phyloP scores from a whole-genome alignment of 768 basidiomycete species.

The Melanogaster broomeanus region DNA sequence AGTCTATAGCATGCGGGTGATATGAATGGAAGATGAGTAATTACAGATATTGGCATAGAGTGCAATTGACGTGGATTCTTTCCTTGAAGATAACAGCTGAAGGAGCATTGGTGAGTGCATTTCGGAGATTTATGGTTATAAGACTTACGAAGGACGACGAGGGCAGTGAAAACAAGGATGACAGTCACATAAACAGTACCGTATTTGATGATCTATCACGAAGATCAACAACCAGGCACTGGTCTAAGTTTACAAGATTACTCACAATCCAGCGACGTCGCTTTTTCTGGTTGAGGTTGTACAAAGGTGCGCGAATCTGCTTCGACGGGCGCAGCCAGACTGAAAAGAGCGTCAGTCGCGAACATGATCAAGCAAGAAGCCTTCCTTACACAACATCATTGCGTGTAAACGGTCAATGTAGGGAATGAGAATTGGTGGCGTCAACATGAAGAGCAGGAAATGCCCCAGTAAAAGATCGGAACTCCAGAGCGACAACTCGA shows the following conservation, averaged over 20 bases:
- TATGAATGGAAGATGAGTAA: slow-evolving; percentile 35
- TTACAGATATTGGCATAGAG: slow-evolving; percentile 68
- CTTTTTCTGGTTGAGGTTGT: slow-evolving; percentile 84
- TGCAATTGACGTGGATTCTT: slow-evolving; percentile 60
- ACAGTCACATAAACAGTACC: slow-evolving; percentile 73
- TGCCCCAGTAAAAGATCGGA: slow-evolving; percentile 91
- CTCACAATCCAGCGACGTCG: slow-evolving; percentile 89
- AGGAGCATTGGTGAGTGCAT: slow-evolving; percentile 7
- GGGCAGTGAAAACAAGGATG: slow-evolving; percentile 68
- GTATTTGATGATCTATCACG: slow-evolving; percentile 75
- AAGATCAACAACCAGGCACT: slow-evolving; percentile 11
- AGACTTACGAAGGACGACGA: slow-evolving; percentile 77
- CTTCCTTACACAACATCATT: slow-evolving; percentile 77
- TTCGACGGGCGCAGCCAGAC: slow-evolving; percentile 96
- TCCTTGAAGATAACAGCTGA: slow-evolving; percentile 64
- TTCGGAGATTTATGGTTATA: slow-evolving; percentile 2
- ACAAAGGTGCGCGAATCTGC: slow-evolving; percentile 91
- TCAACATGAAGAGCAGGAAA: slow-evolving; percentile 87
- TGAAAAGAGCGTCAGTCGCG: slow-evolving; percentile 33
- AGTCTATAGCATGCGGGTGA: slow-evolving; percentile 29
- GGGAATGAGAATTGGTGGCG: slow-evolving; percentile 85
- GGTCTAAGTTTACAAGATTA: slow-evolving; percentile 8
- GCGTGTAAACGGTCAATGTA: slow-evolving; percentile 92
- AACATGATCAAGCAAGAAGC: slow-evolving; percentile 7
- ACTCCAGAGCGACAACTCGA: slow-evolving; percentile 94